Evolutionary conservation across 192 early-diverging fungal species (phyloP), one percentile per base, ranked within the genome.

Genomic region (Phlyctochytrium bullatum): DNA sequence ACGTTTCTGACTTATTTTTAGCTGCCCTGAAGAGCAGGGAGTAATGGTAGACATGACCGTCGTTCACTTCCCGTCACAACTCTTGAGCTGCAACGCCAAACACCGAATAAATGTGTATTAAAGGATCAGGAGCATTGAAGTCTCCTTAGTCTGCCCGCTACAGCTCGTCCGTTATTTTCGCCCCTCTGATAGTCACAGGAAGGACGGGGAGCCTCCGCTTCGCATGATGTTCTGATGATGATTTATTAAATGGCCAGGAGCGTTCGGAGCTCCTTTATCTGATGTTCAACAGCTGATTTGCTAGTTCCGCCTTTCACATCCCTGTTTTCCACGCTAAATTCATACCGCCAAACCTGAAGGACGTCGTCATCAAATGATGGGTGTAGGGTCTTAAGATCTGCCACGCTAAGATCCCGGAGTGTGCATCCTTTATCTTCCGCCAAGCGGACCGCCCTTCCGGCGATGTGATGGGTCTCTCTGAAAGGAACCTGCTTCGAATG

Each of bases 381-480:
- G 59, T 99, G 97, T 25, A 99, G 83, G 0, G 78, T 72, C 82
- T 96, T 85, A 52, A 99, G 84, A 66, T 99, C 95, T 0, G 72
- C 76, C 6, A 94, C 73, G 17, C 86, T 78, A 34, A 99, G 74
- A n/a, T 90, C 73, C 66, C 75, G 76, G 81, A 99, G 87, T 27
- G 86, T 71, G 33, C 75, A 81, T n/a, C 78, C 76, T 34, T 90
- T 88, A 53, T 93, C 92, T 78, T 99, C 97, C 34, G 93, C 97
- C 78, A 97, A 74, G 60, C 86, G 85, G 59, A 99, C 95, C 27
- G 97, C 97, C 3, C 87, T 90, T 20, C 97, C 97, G 53, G 97
- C 92, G 67, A 99, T 93, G 78, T 99, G 95, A 77, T 99, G 97
- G 1, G 97, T 99, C 73, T 96, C 91, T 72, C 97, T 91, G 91